A percentile compares a stretch with the other conserved stretches of the same genome.
phyloP scores from a whole-genome alignment of 2,329 filamentous ascomycete species.

The Pseudogymnoascus sp. region DNA sequence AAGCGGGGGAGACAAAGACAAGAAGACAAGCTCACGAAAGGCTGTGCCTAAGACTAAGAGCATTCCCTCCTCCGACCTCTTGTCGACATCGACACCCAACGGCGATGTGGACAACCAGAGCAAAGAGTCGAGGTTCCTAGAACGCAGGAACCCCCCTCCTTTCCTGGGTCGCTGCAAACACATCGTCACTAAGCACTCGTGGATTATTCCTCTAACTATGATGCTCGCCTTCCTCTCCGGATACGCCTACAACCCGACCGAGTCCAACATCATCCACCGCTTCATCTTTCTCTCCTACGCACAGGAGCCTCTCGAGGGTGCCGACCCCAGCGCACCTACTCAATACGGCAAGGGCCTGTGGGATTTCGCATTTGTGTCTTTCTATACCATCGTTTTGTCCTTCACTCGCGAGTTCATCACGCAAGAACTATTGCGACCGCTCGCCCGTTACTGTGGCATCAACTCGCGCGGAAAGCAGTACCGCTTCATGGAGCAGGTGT shows the following conservation, averaged over 20 bases:
- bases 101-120: background rate
- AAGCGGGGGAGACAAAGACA: background rate
- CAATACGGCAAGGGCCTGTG: conserved; percentile 86
- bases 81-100: background rate
- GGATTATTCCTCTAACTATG: conserved; percentile 58
- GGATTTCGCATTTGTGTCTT: conserved; percentile 79
- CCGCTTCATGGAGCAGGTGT: conserved; percentile 93
- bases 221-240: conserved; percentile 52
- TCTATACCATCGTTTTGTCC: conserved; percentile 82
- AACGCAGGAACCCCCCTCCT: conserved; percentile 27
- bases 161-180: conserved; percentile 41
- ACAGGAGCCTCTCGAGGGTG: conserved; percentile 46
- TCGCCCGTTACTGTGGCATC: conserved; percentile 63
- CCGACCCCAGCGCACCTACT: conserved; percentile 37
- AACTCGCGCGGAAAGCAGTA: conserved; percentile 67
- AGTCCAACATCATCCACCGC: conserved; percentile 68
- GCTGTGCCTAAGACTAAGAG: background rate
- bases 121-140: conserved; percentile 25
- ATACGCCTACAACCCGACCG: conserved; percentile 67
- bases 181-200: conserved; percentile 49
- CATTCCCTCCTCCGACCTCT: background rate
- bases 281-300: conserved; percentile 89
- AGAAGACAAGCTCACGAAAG: conserved; percentile 1
- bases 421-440: conserved; percentile 75
- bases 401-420: conserved; percentile 95